A percentile compares a stretch with the other conserved stretches of the same genome.
Evolutionary conservation across 2,329 filamentous ascomycete genomes (phyloP).

Genomic region (Paecilomyces formosus): DNA sequence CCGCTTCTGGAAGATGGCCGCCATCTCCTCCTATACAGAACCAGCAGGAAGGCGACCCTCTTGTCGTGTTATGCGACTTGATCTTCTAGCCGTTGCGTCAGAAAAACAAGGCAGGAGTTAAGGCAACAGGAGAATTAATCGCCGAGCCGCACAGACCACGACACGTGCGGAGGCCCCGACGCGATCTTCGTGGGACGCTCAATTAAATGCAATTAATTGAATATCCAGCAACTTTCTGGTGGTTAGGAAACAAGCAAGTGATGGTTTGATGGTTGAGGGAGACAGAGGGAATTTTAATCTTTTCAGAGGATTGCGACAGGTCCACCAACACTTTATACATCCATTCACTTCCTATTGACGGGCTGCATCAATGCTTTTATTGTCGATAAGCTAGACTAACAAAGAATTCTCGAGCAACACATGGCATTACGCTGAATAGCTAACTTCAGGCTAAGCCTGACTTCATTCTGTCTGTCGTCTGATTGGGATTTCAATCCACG

Average conservation of each 20-base stretch:
- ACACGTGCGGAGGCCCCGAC: neutral
- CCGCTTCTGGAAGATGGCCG: slow-evolving; percentile 34
- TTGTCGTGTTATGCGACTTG: neutral
- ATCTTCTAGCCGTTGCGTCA: neutral
- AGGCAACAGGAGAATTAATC: neutral
- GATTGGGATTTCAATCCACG: neutral
- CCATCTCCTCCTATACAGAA: slow-evolving; percentile 26
- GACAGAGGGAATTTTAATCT: neutral
- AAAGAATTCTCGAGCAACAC: neutral
- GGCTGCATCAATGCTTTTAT: neutral
- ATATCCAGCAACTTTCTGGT: neutral
- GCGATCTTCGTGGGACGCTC: neutral
- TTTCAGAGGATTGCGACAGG: neutral
- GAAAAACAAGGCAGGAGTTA: slow-evolving; percentile 1
- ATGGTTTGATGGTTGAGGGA: neutral
- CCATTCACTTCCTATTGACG: neutral
- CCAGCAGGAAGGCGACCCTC: neutral
- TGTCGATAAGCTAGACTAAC: neutral
- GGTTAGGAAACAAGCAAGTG: neutral
- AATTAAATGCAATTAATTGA: neutral
- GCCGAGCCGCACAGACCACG: neutral
- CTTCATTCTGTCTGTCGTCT: neutral
- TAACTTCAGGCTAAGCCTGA: neutral
- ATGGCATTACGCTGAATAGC: neutral
- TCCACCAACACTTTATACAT: neutral